Conservation (phyloP, 257 asterid species). For the Rhazya stricta region DNA sequence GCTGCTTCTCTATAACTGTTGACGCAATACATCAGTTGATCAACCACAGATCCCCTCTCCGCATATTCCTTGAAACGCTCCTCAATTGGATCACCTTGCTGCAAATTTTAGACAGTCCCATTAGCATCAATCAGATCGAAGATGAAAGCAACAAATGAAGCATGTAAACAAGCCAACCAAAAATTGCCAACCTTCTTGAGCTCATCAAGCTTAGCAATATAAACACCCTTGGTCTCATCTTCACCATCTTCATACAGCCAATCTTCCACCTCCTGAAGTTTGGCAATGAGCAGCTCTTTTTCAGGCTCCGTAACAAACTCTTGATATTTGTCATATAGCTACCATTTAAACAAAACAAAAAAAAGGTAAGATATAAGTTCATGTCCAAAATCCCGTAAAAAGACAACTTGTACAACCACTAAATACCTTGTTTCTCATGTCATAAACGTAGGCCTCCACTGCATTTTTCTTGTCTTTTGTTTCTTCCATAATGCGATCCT, state of each 20-base stretch:
- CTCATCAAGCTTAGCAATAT: conserved; percentile 80
- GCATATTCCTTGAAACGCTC: conserved; percentile 68
- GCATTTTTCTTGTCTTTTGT: conserved; percentile 96
- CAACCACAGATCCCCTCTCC: conserved; percentile 70
- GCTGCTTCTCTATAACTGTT: conserved; percentile 86
- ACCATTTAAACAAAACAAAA: conserved; percentile 18
- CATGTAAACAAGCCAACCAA: background rate
- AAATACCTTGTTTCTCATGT: conserved; percentile 82
- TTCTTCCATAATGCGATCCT: conserved; percentile 98
- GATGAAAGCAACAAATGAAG: too few species aligned
- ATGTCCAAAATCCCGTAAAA: background rate
- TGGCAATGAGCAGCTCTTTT: conserved; percentile 58
- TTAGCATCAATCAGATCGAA: background rate
- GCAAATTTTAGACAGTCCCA: conserved; percentile 21
- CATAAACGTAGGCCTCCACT: conserved; percentile 91
- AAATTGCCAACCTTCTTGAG: conserved; percentile 43
- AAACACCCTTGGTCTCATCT: conserved; percentile 76
- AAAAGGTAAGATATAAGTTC: background rate
- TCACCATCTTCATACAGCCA: conserved; percentile 98
- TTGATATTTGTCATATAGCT: conserved; percentile 73
- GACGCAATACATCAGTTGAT: conserved; percentile 56
- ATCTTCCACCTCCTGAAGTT: conserved; percentile 89
- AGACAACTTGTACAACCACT: background rate
- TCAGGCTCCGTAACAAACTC: conserved; percentile 68
- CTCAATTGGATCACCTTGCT: conserved; percentile 94